Evolutionary conservation across 1,139 yeast genomes (phyloP).

Genomic region (Taiozyma sp.): DNA sequence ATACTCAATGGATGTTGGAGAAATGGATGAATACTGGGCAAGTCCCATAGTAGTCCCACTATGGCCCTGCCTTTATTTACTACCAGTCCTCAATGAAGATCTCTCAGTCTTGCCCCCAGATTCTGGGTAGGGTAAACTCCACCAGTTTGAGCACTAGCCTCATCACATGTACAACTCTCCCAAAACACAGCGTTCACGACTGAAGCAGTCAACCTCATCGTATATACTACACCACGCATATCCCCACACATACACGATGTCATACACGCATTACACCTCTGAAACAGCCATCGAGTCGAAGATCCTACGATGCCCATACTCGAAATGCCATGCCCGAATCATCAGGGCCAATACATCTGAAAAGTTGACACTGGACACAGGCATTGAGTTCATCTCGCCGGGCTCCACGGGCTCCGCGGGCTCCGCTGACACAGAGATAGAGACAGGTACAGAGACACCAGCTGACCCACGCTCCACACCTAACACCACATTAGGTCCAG

Average conservation of each 20-base stretch:
- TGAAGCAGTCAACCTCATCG: neutral
- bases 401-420: conserved; percentile 1
- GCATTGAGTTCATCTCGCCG: conserved; percentile 8
- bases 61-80: no score
- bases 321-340: conserved; percentile 22
- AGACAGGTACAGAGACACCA: neutral
- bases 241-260: neutral
- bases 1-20: no score
- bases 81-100: neutral
- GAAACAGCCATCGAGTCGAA: conserved; percentile 2
- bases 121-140: neutral
- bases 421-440: no score
- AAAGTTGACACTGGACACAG: conserved; percentile 1
- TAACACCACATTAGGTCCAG: neutral
- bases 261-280: neutral
- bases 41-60: no score
- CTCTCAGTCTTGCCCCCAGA: neutral
- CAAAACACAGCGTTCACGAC: neutral
- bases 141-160: no score
- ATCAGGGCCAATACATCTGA: conserved; percentile 6
- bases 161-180: neutral
- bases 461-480: neutral
- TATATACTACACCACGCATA: neutral
- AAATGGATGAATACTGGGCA: no score
- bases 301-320: conserved; percentile 20